Base-by-base conservation (phyloP, 805 yeast species). In the Dipodascus geniculatus region DNA sequence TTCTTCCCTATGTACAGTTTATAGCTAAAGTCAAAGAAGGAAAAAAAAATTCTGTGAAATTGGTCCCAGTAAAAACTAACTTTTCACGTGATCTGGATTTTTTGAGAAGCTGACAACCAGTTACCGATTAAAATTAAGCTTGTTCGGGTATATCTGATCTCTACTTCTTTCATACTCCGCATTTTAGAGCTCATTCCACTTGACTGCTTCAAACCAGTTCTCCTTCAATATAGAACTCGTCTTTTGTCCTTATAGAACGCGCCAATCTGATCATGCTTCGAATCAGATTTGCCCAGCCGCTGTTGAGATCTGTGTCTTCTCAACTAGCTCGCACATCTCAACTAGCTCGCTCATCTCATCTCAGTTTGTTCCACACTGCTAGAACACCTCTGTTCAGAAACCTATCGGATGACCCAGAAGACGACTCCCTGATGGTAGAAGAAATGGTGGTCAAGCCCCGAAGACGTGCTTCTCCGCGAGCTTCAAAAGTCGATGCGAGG, bases 21-120 rank as follows among this genome's bases (percentile, higher is more conserved):
- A 19, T 24, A 23, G 22, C n/a, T n/a, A 20, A 20, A 38, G 9
- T 4, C n/a, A 3, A 22, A 1, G 51, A 6, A 57, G 23, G 49
- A 48, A 48, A 54, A 19, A 33, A 4, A 54, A 23, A 6, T 44
- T 49, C n/a, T 47, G 50, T 0, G 55, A 53, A 28, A 6, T 28
- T 6, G 11, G 9, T 28, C 33, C 33, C 33, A 28, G 11, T 28
- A 28, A 28, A 28, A n/a, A n/a, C n/a, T n/a, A n/a, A n/a, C n/a
- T n/a, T n/a, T n/a, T 28, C 33, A 28, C 33, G 33, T 28, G 33
- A 28, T 28, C 6, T 28, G n/a, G n/a, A 28, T 28, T 28, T 6
- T 6, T 6, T 28, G 6, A 28, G 33, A 28, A 28, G 11, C 6
- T 28, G 33, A 28, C 33, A 28, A 6, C 6, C 6, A 28, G 6